These are phyloP conservation scores for Epichloe aotearoae DNA, from an alignment of 2,329 filamentous ascomycete species.

Conservation along the genomic window DNA sequence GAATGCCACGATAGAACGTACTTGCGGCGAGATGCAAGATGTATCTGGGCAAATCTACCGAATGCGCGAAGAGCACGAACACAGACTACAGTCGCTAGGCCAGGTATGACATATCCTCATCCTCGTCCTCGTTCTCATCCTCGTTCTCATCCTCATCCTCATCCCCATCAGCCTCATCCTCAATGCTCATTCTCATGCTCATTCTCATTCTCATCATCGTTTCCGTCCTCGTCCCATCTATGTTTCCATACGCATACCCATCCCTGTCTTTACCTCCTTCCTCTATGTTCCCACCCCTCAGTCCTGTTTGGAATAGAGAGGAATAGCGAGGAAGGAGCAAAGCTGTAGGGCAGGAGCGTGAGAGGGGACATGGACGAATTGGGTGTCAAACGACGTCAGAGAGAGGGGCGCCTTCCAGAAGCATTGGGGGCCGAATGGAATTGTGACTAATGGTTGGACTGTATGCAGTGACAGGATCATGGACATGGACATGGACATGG, in stretches of 20 bases:
- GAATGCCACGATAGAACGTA: conserved; percentile 56
- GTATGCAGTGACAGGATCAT: conserved; percentile 7
- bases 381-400: background rate
- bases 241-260: no score
- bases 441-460: conserved; percentile 7
- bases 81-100: conserved; percentile 21
- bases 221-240: no score
- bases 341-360: background rate
- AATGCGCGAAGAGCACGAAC: conserved; percentile 29
- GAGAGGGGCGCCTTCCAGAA: conserved; percentile 1
- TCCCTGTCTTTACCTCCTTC: background rate
- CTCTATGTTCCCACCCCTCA: background rate
- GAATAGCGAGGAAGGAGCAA: conserved; percentile 7
- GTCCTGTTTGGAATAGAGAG: background rate
- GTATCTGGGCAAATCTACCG: conserved; percentile 46
- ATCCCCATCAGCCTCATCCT: no score
- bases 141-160: background rate
- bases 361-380: background rate
- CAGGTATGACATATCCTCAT: conserved; percentile 13
- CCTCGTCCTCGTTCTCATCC: background rate
- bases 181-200: no score
- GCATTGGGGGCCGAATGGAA: conserved; percentile 8
- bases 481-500: background rate
- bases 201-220: no score
- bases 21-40: conserved; percentile 54